Conservation (phyloP, 306 rosid genomes). For the Fragaria ananassa region DNA sequence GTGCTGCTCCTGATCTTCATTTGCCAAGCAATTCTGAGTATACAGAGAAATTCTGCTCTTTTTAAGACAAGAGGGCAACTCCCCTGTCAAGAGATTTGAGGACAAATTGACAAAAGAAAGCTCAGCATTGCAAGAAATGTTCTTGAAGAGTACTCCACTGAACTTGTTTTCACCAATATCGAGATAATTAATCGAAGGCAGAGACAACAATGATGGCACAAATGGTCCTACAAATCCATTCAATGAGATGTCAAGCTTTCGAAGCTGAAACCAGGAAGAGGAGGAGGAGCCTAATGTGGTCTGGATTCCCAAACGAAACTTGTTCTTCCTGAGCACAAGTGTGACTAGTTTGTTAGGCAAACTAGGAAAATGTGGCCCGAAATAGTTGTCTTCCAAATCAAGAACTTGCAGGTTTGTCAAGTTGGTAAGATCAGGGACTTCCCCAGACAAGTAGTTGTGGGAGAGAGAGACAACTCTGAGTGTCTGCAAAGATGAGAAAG, state of each 20-base stretch:
- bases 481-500: constrained; percentile 42
- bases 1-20: constrained; percentile 46
- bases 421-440: constrained; percentile 56
- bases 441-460: constrained; percentile 58
- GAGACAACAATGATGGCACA: constrained; percentile 47
- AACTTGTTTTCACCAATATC: constrained; percentile 73
- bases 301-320: constrained; percentile 56
- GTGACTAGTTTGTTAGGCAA: constrained; percentile 56
- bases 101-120: constrained; percentile 69
- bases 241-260: constrained; percentile 71
- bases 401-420: constrained; percentile 74
- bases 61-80: constrained; percentile 60
- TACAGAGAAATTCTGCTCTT: constrained; percentile 36
- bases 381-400: constrained; percentile 55
- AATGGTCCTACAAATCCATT: constrained; percentile 81
- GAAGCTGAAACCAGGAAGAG: constrained; percentile 51
- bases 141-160: constrained; percentile 60
- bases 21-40: constrained; percentile 62
- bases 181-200: constrained; percentile 71
- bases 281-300: constrained; percentile 37
- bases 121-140: constrained; percentile 62
- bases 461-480: constrained; percentile 71
- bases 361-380: constrained; percentile 78
- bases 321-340: constrained; percentile 68
- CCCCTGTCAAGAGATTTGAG: constrained; percentile 78